Conservation (phyloP, 2,329 filamentous ascomycete species). For the Aspergillus sp. region DNA sequence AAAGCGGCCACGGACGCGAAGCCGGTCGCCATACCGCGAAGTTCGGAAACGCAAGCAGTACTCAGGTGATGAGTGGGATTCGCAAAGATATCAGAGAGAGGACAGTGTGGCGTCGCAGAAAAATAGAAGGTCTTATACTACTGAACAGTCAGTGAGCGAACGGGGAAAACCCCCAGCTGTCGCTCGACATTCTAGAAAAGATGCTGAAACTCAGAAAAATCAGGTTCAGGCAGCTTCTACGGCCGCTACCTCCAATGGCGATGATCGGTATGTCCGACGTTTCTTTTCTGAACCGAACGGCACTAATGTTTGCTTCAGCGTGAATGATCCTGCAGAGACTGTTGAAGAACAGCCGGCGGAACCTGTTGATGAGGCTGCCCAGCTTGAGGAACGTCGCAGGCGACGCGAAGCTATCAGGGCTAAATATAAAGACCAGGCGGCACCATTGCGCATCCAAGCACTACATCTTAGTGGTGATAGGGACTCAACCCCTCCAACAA, state of each 20-base stretch:
- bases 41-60: constrained; percentile 40
- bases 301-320: constrained; percentile 20
- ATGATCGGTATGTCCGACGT: constrained; percentile 44
- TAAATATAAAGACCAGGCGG: constrained; percentile 71
- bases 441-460: constrained; percentile 73
- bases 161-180: constrained; percentile 60
- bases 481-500: constrained; percentile 53
- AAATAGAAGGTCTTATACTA: constrained; percentile 49
- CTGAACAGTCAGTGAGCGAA: constrained; percentile 64
- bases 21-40: constrained; percentile 47
- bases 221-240: constrained; percentile 53
- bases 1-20: constrained; percentile 59
- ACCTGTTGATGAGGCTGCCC: constrained; percentile 74
- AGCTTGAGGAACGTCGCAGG: constrained; percentile 82
- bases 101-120: constrained; percentile 28
- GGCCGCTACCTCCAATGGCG: constrained; percentile 30
- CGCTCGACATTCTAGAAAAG: constrained; percentile 59
- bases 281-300: not conserved
- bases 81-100: constrained; percentile 25
- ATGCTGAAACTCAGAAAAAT: constrained; percentile 69
- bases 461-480: constrained; percentile 63
- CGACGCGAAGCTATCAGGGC: constrained; percentile 81
- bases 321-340: constrained; percentile 14
- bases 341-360: constrained; percentile 49
- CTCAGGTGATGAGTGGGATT: constrained; percentile 34